A percentile compares a stretch with the other conserved stretches of the same genome.
Evolutionary conservation across 2,329 filamentous ascomycete species (phyloP).

Genomic region (Exophiala spinifera): DNA sequence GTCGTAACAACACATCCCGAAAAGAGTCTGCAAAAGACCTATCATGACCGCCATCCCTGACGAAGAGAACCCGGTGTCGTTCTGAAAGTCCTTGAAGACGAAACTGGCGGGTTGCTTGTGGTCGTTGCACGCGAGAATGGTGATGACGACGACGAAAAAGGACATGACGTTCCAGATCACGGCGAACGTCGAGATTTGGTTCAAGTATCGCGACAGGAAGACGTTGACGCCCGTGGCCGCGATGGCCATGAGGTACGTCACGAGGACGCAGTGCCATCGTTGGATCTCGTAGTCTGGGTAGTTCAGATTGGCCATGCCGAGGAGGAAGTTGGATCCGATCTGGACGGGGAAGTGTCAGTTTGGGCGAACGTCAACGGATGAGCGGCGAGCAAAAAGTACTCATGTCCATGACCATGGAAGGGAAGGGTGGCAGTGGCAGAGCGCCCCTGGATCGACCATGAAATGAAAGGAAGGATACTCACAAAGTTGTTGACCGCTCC

Average conservation of each 20-base stretch:
- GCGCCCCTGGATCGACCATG: no score
- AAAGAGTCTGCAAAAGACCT: constrained; percentile 51
- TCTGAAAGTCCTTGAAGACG: constrained; percentile 52
- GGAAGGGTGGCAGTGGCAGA: no score
- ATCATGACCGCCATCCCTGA: constrained; percentile 51
- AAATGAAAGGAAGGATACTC: constrained; percentile 13
- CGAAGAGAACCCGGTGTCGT: constrained; percentile 52
- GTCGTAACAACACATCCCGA: constrained; percentile 36
- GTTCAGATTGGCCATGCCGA: constrained; percentile 54
- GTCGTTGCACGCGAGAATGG: constrained; percentile 53
- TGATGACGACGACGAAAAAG: constrained; percentile 52
- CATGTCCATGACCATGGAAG: no score
- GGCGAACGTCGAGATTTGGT: constrained; percentile 44
- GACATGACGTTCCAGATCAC: constrained; percentile 52
- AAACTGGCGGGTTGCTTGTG: constrained; percentile 54
- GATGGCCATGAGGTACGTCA: constrained; percentile 50
- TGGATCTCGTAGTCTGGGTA: constrained; percentile 52
- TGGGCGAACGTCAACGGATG: no score
- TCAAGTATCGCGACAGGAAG: constrained; percentile 50
- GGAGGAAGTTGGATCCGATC: constrained; percentile 54
- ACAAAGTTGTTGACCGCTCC: constrained; percentile 29
- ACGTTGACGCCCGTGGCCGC: constrained; percentile 49
- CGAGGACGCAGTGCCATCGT: constrained; percentile 55
- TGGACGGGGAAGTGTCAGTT: constrained; percentile 41
- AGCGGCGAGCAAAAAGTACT: no score